Conservation (phyloP, 2,329 filamentous ascomycete species). For the Fusarium heterosporum region DNA sequence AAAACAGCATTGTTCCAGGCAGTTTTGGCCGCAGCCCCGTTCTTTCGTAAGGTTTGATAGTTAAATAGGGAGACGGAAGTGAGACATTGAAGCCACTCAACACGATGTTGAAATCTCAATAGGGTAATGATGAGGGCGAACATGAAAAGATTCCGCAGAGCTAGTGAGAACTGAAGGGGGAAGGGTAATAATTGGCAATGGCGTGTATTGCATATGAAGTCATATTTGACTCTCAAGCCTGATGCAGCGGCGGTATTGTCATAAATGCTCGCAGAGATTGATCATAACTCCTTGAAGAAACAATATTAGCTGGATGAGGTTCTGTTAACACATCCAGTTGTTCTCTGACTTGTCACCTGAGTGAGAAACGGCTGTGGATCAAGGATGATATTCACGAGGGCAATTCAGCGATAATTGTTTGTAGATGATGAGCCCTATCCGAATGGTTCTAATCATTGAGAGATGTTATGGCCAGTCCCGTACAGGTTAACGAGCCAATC, state of each 20-base stretch:
- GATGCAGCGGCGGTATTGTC: neutral
- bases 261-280: neutral
- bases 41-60: slow-evolving; percentile 42
- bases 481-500: slow-evolving; percentile 35
- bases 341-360: slow-evolving; percentile 16
- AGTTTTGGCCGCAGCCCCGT: slow-evolving; percentile 42
- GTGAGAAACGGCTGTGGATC: slow-evolving; percentile 19
- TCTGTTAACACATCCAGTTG: neutral
- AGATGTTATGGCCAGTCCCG: slow-evolving; percentile 24
- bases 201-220: slow-evolving; percentile 21
- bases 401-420: slow-evolving; percentile 3
- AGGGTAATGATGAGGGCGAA: slow-evolving; percentile 4
- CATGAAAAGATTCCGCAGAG: slow-evolving; percentile 13
- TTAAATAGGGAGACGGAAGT: slow-evolving; percentile 38
- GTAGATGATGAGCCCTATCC: slow-evolving; percentile 35
- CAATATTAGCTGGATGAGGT: neutral
- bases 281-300: neutral
- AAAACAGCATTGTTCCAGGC: slow-evolving; percentile 23
- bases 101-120: slow-evolving; percentile 1
- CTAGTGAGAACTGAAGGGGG: slow-evolving; percentile 11
- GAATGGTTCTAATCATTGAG: neutral
- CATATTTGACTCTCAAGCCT: neutral
- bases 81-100: slow-evolving; percentile 44
- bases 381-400: neutral
- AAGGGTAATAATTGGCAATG: slow-evolving; percentile 26